These are phyloP conservation scores for Acaromyces ingoldii DNA, from an alignment of 1,284 basidiomycete species.

Conservation along the genomic window DNA sequence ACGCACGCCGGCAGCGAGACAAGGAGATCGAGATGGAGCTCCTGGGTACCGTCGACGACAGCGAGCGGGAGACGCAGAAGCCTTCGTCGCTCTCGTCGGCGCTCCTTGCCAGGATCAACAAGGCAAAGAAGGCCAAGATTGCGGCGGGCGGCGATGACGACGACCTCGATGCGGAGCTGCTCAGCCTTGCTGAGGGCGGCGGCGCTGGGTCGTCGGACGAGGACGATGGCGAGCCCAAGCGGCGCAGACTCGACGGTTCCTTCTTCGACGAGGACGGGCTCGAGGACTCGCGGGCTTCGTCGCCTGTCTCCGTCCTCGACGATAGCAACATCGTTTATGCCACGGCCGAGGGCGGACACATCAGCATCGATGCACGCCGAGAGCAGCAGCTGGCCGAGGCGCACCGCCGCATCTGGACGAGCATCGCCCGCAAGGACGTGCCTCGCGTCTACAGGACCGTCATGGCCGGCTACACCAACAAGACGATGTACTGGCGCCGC, in stretches of 20 bases:
- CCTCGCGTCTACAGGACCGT: slow-evolving; percentile 49
- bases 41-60: slow-evolving; percentile 38
- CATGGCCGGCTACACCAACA: slow-evolving; percentile 40
- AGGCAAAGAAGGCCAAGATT: no score
- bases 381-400: slow-evolving; percentile 45
- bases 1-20: slow-evolving; percentile 27
- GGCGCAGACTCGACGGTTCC: background rate
- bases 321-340: slow-evolving; percentile 2
- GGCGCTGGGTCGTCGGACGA: background rate
- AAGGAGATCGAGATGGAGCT: slow-evolving; percentile 46
- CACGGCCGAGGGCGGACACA: slow-evolving; percentile 4
- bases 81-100: background rate
- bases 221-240: background rate
- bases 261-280: background rate
- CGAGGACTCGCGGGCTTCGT: background rate
- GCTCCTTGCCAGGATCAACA: background rate
- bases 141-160: background rate
- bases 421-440: slow-evolving; percentile 48
- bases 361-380: slow-evolving; percentile 12
- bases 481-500: slow-evolving; percentile 65
- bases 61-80: slow-evolving; percentile 2
- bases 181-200: no score
- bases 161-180: no score
- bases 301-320: background rate
- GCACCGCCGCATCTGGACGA: slow-evolving; percentile 48